Conservation (phyloP, 768 basidiomycete species). For the Phlegmacium glaucopus region DNA sequence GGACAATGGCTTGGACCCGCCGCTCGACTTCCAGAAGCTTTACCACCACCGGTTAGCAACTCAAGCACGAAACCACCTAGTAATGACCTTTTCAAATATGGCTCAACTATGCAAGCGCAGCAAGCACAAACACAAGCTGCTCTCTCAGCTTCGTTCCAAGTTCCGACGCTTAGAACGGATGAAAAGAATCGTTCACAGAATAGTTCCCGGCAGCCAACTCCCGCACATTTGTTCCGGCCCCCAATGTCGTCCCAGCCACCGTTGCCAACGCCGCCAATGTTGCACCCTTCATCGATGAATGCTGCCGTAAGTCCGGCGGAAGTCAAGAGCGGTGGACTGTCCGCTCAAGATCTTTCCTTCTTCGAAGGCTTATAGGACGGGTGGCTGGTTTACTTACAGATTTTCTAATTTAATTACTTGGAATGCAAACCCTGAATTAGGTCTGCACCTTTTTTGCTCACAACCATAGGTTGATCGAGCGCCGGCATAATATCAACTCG, state of each 20-base stretch:
- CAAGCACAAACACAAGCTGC: constrained; percentile 25
- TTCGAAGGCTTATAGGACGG: constrained; percentile 58
- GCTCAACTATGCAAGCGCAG: constrained; percentile 27
- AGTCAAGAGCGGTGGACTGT: constrained; percentile 48
- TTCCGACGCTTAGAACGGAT: background rate
- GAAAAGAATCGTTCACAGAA: constrained; percentile 4
- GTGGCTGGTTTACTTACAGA: background rate
- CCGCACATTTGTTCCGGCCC: background rate
- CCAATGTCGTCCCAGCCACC: constrained; percentile 1
- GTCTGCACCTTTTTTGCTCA: constrained; percentile 27
- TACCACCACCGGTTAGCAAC: constrained; percentile 31
- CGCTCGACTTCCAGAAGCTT: constrained; percentile 39
- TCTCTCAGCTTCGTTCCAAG: constrained; percentile 11
- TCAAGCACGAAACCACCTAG: constrained; percentile 12
- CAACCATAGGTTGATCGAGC: constrained; percentile 27
- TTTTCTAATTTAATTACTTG: background rate
- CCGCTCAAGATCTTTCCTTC: constrained; percentile 83
- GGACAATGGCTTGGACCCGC: constrained; percentile 49
- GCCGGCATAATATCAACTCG: constrained; percentile 1
- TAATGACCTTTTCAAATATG: constrained; percentile 25
- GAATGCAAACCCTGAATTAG: too few species aligned
- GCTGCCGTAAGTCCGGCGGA: constrained; percentile 19
- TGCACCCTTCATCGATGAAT: constrained; percentile 6
- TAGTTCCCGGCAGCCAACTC: constrained; percentile 6
- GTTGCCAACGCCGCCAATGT: constrained; percentile 4